phyloP scores from a whole-genome alignment of 129 eudicot genomes.

The Tagetes erecta region DNA sequence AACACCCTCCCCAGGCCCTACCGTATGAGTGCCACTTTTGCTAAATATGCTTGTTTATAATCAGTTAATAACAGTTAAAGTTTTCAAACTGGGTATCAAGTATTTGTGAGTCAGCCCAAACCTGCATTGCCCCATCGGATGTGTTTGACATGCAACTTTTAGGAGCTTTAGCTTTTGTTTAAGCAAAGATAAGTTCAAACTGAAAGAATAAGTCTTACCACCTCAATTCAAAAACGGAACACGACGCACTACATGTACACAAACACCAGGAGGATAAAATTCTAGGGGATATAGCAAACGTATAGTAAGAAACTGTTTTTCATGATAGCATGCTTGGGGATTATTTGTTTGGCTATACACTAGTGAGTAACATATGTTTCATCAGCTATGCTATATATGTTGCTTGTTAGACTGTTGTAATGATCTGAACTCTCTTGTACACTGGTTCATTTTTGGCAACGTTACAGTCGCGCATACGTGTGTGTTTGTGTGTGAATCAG shows the following conservation, averaged over 20 bases:
- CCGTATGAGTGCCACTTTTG: no score
- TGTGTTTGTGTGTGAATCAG: neutral
- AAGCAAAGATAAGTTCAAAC: neutral
- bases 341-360: neutral
- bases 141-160: neutral
- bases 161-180: neutral
- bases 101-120: constrained; percentile 1
- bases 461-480: neutral
- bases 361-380: neutral
- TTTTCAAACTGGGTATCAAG: neutral
- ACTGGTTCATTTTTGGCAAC: neutral
- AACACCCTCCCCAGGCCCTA: no score
- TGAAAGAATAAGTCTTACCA: neutral
- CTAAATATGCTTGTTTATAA: no score
- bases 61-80: no score
- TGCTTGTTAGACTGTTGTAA: neutral
- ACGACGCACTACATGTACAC: neutral
- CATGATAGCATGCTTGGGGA: neutral
- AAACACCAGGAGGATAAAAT: neutral
- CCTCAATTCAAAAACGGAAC: neutral
- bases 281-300: neutral
- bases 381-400: neutral
- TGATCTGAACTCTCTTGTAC: neutral
- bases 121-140: neutral
- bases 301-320: neutral